Evolutionary conservation across 331 rosid species (phyloP).

Genomic region (Malus hybrid): DNA sequence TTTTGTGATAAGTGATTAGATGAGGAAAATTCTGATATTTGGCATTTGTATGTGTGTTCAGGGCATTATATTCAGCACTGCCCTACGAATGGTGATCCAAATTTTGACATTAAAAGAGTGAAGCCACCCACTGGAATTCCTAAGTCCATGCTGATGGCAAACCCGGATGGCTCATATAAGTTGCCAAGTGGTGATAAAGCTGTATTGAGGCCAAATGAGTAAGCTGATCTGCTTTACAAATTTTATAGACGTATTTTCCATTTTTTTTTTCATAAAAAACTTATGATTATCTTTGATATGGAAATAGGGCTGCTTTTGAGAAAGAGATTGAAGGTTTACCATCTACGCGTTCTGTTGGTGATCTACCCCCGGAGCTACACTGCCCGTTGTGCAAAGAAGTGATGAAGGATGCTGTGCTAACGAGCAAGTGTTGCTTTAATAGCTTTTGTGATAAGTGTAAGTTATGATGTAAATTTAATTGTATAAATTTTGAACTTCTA

Average conservation of each 20-base stretch:
- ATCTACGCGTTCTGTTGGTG: constrained; percentile 90
- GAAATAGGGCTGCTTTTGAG: constrained; percentile 92
- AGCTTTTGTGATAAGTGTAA: constrained; percentile 96
- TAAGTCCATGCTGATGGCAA: constrained; percentile 91
- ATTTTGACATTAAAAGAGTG: constrained; percentile 74
- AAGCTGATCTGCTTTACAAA: constrained; percentile 13
- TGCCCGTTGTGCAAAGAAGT: constrained; percentile 95
- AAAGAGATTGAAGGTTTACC: constrained; percentile 95
- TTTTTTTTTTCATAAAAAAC: background rate
- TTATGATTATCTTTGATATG: constrained; percentile 2
- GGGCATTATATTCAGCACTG: constrained; percentile 99
- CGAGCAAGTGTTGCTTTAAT: constrained; percentile 94
- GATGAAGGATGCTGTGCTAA: constrained; percentile 96
- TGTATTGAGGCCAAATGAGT: constrained; percentile 97
- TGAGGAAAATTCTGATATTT: background rate
- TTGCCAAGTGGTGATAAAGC: constrained; percentile 95
- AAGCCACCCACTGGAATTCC: constrained; percentile 99
- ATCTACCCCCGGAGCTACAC: constrained; percentile 89
- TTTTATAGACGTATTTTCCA: background rate
- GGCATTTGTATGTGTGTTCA: constrained; percentile 12
- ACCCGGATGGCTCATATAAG: constrained; percentile 94
- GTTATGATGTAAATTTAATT: constrained; percentile 2
- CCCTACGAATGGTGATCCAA: constrained; percentile 97
- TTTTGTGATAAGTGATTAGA: background rate
- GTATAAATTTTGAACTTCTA: background rate